phyloP scores from a whole-genome alignment of 345 rosid genomes.

The Garcia nutans region DNA sequence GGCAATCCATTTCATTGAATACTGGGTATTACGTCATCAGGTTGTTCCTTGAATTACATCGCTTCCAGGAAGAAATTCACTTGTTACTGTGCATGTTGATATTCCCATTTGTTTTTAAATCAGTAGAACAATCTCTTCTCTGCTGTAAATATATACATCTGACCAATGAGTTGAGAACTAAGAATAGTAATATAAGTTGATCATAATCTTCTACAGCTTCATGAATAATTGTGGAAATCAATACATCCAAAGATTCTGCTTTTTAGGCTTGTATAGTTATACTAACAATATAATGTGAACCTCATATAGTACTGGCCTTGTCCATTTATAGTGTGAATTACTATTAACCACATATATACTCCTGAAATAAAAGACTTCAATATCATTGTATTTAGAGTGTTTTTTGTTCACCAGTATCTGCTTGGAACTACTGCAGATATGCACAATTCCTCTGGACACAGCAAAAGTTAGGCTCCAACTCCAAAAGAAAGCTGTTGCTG shows the following conservation, averaged over 20 bases:
- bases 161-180: neutral
- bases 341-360: neutral
- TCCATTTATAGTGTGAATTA: neutral
- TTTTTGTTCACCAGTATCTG: slow-evolving; percentile 9
- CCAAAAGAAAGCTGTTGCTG: slow-evolving; percentile 55
- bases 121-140: neutral
- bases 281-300: neutral
- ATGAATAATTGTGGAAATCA: neutral
- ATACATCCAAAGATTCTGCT: neutral
- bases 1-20: neutral
- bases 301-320: neutral
- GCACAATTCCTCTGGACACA: slow-evolving; percentile 84
- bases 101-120: neutral
- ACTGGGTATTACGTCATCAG: neutral
- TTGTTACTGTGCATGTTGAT: neutral
- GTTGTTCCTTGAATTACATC: neutral
- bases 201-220: neutral
- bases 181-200: neutral
- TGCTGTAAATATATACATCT: neutral
- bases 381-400: neutral
- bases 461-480: slow-evolving; percentile 99
- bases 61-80: neutral
- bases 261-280: neutral
- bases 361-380: neutral
- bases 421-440: slow-evolving; percentile 50